Evolutionary conservation across 2,329 filamentous ascomycete species (phyloP).

Genomic region (Penicillium freii): DNA sequence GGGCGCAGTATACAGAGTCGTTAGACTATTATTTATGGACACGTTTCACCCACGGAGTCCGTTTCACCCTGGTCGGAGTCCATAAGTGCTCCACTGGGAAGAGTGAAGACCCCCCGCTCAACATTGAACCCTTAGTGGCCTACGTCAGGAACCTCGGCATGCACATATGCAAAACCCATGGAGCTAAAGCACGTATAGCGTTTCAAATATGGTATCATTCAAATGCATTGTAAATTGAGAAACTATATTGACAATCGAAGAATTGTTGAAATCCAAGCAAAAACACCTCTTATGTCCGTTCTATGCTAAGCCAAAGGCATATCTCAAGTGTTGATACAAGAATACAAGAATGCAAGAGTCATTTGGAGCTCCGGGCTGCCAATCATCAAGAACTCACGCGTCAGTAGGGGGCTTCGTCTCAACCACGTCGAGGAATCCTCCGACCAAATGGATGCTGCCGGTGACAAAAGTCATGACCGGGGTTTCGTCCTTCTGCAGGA

Average conservation of each 20-base stretch:
- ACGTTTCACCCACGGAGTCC: background rate
- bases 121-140: background rate
- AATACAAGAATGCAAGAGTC: slow-evolving; percentile 21
- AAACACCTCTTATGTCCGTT: slow-evolving; percentile 23
- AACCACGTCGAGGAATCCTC: slow-evolving; percentile 71
- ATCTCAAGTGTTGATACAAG: slow-evolving; percentile 27
- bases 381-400: slow-evolving; percentile 5
- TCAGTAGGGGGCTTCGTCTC: slow-evolving; percentile 47
- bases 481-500: slow-evolving; percentile 32
- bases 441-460: slow-evolving; percentile 81
- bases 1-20: background rate
- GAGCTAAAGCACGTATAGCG: background rate
- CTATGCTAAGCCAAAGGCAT: slow-evolving; percentile 11
- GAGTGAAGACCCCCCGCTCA: background rate
- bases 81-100: background rate
- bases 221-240: slow-evolving; percentile 1
- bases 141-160: background rate
- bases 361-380: slow-evolving; percentile 14
- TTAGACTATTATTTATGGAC: background rate
- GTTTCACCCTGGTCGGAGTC: background rate
- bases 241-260: slow-evolving; percentile 12
- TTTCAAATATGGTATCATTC: background rate
- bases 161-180: background rate
- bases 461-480: slow-evolving; percentile 69
- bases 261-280: slow-evolving; percentile 30